Base-by-base conservation (phyloP, 140 eudicot species). In the Oenanthe javanica region DNA sequence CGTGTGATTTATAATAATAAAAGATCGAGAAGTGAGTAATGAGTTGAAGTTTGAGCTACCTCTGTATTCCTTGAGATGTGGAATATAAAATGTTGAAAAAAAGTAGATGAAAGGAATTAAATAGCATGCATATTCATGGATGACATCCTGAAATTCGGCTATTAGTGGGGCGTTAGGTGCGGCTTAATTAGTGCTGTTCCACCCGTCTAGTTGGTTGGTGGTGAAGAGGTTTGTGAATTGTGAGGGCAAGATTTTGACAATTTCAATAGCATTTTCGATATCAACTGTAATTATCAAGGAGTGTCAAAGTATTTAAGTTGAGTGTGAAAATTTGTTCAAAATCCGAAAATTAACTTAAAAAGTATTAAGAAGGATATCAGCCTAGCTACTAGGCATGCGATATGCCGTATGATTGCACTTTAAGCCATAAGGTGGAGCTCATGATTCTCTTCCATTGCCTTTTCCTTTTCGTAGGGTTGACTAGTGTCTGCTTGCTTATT, bases 121-220 rank as follows among this genome's bases (percentile, higher is more conserved):
- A 11, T 21, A 57, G 66, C 5, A 23, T 21, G 14, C 2, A 51
- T 7, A 51, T 42, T 42, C 45, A 9, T n/a, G 69, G 69, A 61
- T 61, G 69, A 61, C 69, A 61, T 61, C 69, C 69, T 61, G 38
- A 61, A 61, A 61, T n/a, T 61, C 69, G 69, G 69, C 69, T 61
- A 61, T 61, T 61, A 61, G 38, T 61, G 69, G 69, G 36, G 36
- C 9, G 69, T 61, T 61, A n/a, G 69, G 69, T 61, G 2, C 23
- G 69, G 69, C 2, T 61, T 61, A 0, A 61, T 61, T 61, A 61
- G 69, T 61, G 69, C 36, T 61, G 69, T 61, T 61, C 69, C 69
- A n/a, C 69, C 69, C 69, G 36, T 61, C 14, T 61, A n/a, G 69
- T 61, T 61, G 69, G 69, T 61, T 61, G 69, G 69, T 61, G 69